A percentile compares a stretch with the other conserved stretches of the same genome.
Conservation (phyloP, 306 rosid genomes). For the Phaseolus lunatus region DNA sequence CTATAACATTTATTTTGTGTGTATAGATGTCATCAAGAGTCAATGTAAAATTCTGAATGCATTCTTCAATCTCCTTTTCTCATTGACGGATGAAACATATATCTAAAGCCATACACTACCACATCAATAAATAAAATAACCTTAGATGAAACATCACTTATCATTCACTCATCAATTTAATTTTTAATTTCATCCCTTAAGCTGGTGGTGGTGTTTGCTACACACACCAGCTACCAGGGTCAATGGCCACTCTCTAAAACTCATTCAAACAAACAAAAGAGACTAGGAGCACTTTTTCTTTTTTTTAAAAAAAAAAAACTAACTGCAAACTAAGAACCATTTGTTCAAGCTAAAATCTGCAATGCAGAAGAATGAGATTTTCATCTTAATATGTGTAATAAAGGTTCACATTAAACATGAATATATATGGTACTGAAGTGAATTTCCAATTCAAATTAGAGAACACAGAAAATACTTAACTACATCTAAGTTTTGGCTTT, state of each 20-base stretch:
- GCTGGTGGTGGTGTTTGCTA: background rate
- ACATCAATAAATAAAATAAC: conserved; percentile 15
- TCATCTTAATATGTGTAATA: background rate
- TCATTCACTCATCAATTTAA: background rate
- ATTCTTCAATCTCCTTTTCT: conserved; percentile 71
- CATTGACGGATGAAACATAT: conserved; percentile 72
- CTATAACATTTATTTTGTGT: too few relatives aligned
- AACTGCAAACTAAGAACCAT: background rate
- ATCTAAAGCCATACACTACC: conserved; percentile 62
- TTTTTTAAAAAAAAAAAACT: too few relatives aligned
- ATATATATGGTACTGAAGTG: background rate
- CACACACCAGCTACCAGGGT: background rate
- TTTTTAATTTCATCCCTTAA: conserved; percentile 14
- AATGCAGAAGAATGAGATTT: background rate
- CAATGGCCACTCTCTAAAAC: background rate
- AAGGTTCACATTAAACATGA: background rate
- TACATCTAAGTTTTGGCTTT: background rate
- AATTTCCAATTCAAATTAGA: background rate
- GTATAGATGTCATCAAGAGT: too few relatives aligned
- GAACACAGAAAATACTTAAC: background rate
- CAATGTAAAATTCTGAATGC: too few relatives aligned
- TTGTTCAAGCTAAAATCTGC: background rate
- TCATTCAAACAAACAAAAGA: background rate
- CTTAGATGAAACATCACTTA: conserved; percentile 26
- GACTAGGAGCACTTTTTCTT: background rate